A percentile compares a stretch with the other conserved stretches of the same genome.
Conservation (phyloP, 805 yeast genomes). For the Metschnikowia baotianmanensis region DNA sequence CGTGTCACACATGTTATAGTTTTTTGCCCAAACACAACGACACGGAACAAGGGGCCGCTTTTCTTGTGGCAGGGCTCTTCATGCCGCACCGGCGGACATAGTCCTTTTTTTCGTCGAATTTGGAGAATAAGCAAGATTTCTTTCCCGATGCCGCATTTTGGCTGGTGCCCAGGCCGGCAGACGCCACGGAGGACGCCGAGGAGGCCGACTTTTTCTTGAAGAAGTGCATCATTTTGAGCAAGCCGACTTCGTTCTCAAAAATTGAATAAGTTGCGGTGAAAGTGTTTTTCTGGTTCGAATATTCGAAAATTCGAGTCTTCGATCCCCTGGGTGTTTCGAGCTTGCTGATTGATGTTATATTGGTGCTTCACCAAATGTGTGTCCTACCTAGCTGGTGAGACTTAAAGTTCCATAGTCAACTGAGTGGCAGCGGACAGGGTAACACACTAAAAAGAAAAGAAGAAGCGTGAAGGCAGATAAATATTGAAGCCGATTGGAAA, state of each 20-base stretch:
- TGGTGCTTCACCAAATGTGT: slow-evolving; percentile 8
- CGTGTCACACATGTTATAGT: slow-evolving; percentile 7
- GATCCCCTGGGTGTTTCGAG: too few species aligned
- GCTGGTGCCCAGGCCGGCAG: slow-evolving; percentile 9
- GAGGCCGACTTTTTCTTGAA: slow-evolving; percentile 28
- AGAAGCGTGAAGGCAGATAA: neutral
- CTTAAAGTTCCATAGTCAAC: slow-evolving; percentile 8
- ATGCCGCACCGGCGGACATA: slow-evolving; percentile 40
- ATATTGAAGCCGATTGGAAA: neutral
- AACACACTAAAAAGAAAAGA: neutral
- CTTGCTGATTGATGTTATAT: neutral
- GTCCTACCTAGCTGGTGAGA: slow-evolving; percentile 11
- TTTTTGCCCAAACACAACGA: slow-evolving; percentile 42
- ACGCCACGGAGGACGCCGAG: slow-evolving; percentile 21
- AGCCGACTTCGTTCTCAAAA: neutral
- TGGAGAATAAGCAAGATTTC: slow-evolving; percentile 28
- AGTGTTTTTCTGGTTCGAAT: too few species aligned
- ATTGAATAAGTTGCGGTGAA: neutral
- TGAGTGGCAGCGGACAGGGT: neutral
- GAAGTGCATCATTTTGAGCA: slow-evolving; percentile 14
- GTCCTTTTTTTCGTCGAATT: slow-evolving; percentile 47
- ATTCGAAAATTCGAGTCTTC: too few species aligned
- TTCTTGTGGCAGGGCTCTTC: slow-evolving; percentile 22
- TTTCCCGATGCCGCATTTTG: slow-evolving; percentile 4
- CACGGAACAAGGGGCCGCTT: slow-evolving; percentile 28